phyloP scores from a whole-genome alignment of 768 basidiomycete species.

The Lentinula sp. region DNA sequence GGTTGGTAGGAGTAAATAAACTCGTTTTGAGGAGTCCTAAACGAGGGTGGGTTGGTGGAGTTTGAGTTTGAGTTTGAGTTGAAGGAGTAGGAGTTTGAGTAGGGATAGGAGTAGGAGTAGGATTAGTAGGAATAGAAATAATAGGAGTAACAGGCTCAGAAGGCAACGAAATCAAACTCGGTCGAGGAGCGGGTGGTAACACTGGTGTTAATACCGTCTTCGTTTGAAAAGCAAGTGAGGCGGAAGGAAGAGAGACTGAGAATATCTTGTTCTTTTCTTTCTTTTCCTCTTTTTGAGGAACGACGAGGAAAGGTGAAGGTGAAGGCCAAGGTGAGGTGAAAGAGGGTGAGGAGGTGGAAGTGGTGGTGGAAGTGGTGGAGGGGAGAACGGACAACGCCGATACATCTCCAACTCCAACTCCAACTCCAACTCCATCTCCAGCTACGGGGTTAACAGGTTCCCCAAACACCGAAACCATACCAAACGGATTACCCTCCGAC shows the following conservation, averaged over 20 bases:
- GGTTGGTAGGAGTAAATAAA: neutral
- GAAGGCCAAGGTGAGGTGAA: too few relatives aligned
- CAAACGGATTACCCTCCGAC: slow-evolving; percentile 21
- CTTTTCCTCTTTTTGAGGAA: too few relatives aligned
- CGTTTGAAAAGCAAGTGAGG: too few relatives aligned
- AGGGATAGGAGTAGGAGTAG: neutral
- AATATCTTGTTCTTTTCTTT: too few relatives aligned
- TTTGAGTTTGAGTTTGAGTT: neutral
- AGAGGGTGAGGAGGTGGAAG: too few relatives aligned
- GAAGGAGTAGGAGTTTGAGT: neutral
- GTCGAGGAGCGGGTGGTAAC: slow-evolving; percentile 30
- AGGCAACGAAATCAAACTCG: slow-evolving; percentile 40
- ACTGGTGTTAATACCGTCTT: too few relatives aligned
- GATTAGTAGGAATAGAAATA: neutral
- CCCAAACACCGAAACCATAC: neutral
- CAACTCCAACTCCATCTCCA: too few relatives aligned
- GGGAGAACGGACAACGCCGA: too few relatives aligned
- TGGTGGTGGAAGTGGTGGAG: too few relatives aligned
- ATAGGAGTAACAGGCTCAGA: slow-evolving; percentile 7
- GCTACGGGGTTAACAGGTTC: too few relatives aligned
- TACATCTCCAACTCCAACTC: too few relatives aligned
- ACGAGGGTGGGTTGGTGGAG: neutral
- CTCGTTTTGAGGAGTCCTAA: neutral
- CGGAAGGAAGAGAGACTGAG: too few relatives aligned
- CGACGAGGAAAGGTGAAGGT: neutral